These are phyloP conservation scores for Oropetium thomaeum DNA, from an alignment of 176 grass and related monocot genomes.

Conservation along the genomic window DNA sequence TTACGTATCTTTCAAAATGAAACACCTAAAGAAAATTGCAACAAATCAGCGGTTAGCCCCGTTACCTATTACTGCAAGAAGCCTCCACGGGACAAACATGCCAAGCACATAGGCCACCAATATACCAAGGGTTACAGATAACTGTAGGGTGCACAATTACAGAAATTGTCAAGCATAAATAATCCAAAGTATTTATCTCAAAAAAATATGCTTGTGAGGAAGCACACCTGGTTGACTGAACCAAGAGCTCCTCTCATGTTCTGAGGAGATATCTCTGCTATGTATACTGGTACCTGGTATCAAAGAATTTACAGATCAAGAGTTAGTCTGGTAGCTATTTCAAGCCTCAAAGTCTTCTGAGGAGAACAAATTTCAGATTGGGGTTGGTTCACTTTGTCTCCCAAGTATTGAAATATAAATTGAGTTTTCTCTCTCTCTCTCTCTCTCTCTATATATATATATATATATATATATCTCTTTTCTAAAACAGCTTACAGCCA, in stretches of 20 bases:
- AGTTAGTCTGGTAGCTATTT: not conserved
- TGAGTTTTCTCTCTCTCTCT: not conserved
- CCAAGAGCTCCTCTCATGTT: constrained; percentile 87
- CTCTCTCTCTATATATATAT: no score
- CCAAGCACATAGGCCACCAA: constrained; percentile 80
- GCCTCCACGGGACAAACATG: constrained; percentile 91
- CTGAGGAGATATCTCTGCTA: constrained; percentile 85
- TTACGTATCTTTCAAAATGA: not conserved
- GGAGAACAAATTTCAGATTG: not conserved
- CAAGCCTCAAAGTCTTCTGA: not conserved
- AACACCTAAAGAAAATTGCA: not conserved
- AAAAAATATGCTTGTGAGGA: not conserved
- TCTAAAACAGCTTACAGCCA: not conserved
- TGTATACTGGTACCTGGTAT: constrained; percentile 82
- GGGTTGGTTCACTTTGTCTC: not conserved
- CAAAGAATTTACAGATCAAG: constrained; percentile 1
- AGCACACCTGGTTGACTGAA: constrained; percentile 75
- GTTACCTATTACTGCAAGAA: constrained; percentile 88
- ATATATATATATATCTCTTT: no score
- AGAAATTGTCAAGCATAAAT: not conserved
- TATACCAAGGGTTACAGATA: constrained; percentile 88
- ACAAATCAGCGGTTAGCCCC: not conserved
- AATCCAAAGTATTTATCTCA: not conserved
- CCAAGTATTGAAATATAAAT: not conserved
- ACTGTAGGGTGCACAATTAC: constrained; percentile 27